Percentiles rank a stretch among this genome's conserved stretches.
These are phyloP conservation scores for Eucalyptus paniculata DNA, from an alignment of 345 rosid genomes.

Conservation along the genomic window DNA sequence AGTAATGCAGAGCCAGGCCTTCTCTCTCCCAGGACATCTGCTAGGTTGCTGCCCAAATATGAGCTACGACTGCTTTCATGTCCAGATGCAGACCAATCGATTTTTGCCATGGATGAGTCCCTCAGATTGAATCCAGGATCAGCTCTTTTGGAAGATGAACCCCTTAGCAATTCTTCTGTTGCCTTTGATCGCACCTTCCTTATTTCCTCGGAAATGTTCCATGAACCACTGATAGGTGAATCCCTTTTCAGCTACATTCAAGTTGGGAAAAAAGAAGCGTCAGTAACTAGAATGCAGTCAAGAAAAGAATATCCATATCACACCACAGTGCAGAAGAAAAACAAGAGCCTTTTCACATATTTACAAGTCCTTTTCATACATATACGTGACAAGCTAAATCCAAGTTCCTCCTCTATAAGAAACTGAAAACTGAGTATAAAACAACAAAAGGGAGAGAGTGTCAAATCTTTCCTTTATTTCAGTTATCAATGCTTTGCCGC, in stretches of 20 bases:
- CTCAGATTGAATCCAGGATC: constrained; percentile 40
- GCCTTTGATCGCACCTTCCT: constrained; percentile 85
- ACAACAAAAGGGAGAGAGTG: background rate
- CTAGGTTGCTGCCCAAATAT: constrained; percentile 2
- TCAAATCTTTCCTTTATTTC: background rate
- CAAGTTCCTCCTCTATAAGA: background rate
- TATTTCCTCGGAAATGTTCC: constrained; percentile 85
- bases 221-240: constrained; percentile 36
- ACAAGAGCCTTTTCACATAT: background rate
- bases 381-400: background rate
- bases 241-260: constrained; percentile 32
- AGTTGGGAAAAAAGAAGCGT: background rate
- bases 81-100: constrained; percentile 31
- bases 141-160: constrained; percentile 20
- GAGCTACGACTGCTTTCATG: constrained; percentile 11
- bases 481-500: background rate
- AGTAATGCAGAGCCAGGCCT: constrained; percentile 1
- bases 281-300: background rate
- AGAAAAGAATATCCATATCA: background rate
- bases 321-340: background rate
- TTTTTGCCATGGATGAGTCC: constrained; percentile 19
- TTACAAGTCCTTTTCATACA: background rate
- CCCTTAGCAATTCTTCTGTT: constrained; percentile 72
- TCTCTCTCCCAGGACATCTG: constrained; percentile 8
- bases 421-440: background rate